Base-by-base conservation (phyloP, 768 basidiomycete species). In the Pseudohyphozyma bogoriensis region DNA sequence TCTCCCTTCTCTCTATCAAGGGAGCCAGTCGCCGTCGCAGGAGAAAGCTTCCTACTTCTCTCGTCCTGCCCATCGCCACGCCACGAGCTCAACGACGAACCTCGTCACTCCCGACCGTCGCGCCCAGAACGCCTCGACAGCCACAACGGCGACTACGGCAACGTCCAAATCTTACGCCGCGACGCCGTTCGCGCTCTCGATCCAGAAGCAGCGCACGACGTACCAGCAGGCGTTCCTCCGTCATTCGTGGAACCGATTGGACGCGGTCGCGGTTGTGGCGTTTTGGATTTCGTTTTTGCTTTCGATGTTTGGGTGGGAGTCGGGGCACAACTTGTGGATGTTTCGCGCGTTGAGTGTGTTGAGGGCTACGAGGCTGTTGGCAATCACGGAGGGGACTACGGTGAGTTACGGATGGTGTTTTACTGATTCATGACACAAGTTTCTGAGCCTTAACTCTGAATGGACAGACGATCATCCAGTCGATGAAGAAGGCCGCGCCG, bases 171-270 rank as follows among this genome's bases (percentile, higher is more conserved):
- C 37, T 37, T 18, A 37, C 37, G 37, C 18, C 37, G 37, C 37
- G 37, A 13, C 51, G 13, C 78, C 78, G 0, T 79, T 78, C 68
- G 72, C 75, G 35, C 67, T 67, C 4, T 75, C 78, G 7, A 62
- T 78, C 15, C 66, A 59, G 31, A 68, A 72, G 11, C 70, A 64
- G 60, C 57, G 59, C 68, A 65, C 10, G 56, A 68, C 51, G 20
- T 70, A 73, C 40, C 74, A 74, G 64, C 78, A 91, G 3, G 91
- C 93, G 0, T 97, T 89, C 72, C 78, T 97, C 1, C 80, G 93
- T 12, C 90, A 96, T 70, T 87, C 86, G 57, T 96, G 91, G 91
- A 86, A 81, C 68, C 77, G 90, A 53, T 85, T 95, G 56, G 93
- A 97, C 72, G 82, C 86, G 64, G 74, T 96, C 46, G 89, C 93